These are phyloP conservation scores for Solanum corneliomulleri DNA, from an alignment of 257 asterid species.

Conservation along the genomic window DNA sequence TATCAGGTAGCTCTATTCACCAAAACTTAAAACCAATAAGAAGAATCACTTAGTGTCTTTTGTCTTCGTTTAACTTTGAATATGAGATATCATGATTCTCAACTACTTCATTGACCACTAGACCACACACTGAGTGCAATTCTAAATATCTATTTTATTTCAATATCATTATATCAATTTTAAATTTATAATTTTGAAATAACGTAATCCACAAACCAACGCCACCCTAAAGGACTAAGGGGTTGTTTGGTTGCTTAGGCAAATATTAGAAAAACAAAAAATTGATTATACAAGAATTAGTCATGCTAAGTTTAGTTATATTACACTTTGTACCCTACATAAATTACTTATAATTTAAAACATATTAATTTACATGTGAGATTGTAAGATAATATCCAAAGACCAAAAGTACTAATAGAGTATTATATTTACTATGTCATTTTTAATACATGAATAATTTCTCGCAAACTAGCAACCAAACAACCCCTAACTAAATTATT, in stretches of 20 bases:
- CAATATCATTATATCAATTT: neutral
- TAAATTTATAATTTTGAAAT: neutral
- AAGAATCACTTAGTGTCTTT: neutral
- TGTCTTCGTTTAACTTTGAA: too few species aligned
- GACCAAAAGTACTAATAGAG: too few species aligned
- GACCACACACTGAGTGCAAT: neutral
- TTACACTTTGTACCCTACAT: neutral
- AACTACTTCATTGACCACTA: too few species aligned
- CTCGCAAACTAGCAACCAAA: neutral
- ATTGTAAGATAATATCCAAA: neutral
- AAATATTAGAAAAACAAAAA: neutral
- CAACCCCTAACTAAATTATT: neutral
- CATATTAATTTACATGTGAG: neutral
- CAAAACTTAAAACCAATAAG: too few species aligned
- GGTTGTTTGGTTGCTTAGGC: neutral
- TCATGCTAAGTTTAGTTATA: neutral
- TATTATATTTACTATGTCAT: too few species aligned
- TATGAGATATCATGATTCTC: too few species aligned
- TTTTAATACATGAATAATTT: neutral
- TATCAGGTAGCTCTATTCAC: too few species aligned
- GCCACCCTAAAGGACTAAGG: neutral
- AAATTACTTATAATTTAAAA: neutral
- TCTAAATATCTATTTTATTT: neutral
- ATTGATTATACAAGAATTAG: neutral
- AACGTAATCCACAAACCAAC: neutral